These are phyloP conservation scores for Meyerozyma guilliermondii DNA, from an alignment of 1,139 yeast genomes.

Conservation along the genomic window DNA sequence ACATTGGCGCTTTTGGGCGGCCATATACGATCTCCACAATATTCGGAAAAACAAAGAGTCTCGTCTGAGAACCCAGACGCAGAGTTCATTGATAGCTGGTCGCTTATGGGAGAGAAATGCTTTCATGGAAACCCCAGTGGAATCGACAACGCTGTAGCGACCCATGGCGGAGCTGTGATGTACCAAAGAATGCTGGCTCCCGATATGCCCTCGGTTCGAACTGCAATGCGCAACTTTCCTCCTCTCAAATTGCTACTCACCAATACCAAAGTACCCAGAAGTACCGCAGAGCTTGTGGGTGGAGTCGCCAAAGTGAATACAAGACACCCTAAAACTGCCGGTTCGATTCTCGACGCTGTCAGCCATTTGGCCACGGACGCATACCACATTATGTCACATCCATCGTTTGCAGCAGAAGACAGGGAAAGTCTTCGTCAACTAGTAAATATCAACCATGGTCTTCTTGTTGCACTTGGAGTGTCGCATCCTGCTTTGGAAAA, in stretches of 20 bases:
- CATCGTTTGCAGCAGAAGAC: slow-evolving; percentile 42
- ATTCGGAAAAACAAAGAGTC: slow-evolving; percentile 25
- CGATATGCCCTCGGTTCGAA: slow-evolving; percentile 51
- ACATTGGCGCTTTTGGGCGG: slow-evolving; percentile 66
- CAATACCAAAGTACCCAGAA: slow-evolving; percentile 80
- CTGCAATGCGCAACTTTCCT: slow-evolving; percentile 70
- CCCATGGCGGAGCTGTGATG: slow-evolving; percentile 93
- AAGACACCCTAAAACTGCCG: slow-evolving; percentile 50
- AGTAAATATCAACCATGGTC: slow-evolving; percentile 83
- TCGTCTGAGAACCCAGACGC: slow-evolving; percentile 40
- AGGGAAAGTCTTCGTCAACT: slow-evolving; percentile 52
- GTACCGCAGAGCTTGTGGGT: slow-evolving; percentile 80
- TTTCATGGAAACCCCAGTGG: slow-evolving; percentile 98
- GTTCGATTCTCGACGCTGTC: slow-evolving; percentile 66
- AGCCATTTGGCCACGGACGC: slow-evolving; percentile 67
- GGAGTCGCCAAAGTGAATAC: slow-evolving; percentile 58
- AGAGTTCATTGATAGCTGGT: slow-evolving; percentile 74
- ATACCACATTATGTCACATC: slow-evolving; percentile 51
- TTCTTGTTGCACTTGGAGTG: slow-evolving; percentile 81
- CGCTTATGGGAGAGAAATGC: slow-evolving; percentile 90
- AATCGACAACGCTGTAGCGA: slow-evolving; percentile 93
- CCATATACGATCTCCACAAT: slow-evolving; percentile 35
- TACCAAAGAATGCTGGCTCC: slow-evolving; percentile 63
- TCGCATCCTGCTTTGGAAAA: slow-evolving; percentile 85
- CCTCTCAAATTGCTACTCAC: slow-evolving; percentile 70